Conservation (phyloP, 495 filamentous ascomycete genomes). For the Hypoxylon rickii region DNA sequence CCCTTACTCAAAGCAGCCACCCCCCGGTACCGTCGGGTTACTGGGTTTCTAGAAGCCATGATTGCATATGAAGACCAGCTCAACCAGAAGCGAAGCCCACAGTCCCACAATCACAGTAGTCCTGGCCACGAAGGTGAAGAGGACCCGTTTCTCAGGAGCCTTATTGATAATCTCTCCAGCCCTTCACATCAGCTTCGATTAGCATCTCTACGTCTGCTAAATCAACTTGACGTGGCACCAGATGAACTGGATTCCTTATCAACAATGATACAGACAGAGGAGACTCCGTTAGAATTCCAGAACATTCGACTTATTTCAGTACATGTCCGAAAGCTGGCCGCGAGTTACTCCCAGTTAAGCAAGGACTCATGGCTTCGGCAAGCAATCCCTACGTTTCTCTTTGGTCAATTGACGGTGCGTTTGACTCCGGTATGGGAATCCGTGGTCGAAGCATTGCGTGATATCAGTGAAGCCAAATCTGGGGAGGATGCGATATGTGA, state of each 20-base stretch:
- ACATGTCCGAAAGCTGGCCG: slow-evolving; percentile 77
- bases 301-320: slow-evolving; percentile 77
- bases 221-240: slow-evolving; percentile 45
- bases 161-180: slow-evolving; percentile 72
- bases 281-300: slow-evolving; percentile 74
- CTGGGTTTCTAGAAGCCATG: slow-evolving; percentile 69
- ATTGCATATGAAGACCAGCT: slow-evolving; percentile 61
- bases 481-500: slow-evolving; percentile 76
- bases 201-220: slow-evolving; percentile 70
- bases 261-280: slow-evolving; percentile 71
- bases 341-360: slow-evolving; percentile 58
- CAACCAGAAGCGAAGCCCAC: slow-evolving; percentile 40
- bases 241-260: slow-evolving; percentile 50
- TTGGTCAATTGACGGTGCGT: slow-evolving; percentile 85
- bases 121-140: slow-evolving; percentile 50
- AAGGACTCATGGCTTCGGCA: slow-evolving; percentile 66
- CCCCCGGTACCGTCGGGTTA: slow-evolving; percentile 62
- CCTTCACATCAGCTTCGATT: slow-evolving; percentile 73
- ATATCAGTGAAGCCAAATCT: slow-evolving; percentile 67
- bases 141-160: slow-evolving; percentile 60
- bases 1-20: slow-evolving; percentile 64
- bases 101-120: slow-evolving; percentile 35
- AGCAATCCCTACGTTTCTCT: slow-evolving; percentile 80
- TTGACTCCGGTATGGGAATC: slow-evolving; percentile 86
- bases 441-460: slow-evolving; percentile 70